Percentiles rank a stretch among this genome's conserved stretches.
phyloP scores from a whole-genome alignment of 371 early-diverging fungal genomes.

The Mucor indicus region DNA sequence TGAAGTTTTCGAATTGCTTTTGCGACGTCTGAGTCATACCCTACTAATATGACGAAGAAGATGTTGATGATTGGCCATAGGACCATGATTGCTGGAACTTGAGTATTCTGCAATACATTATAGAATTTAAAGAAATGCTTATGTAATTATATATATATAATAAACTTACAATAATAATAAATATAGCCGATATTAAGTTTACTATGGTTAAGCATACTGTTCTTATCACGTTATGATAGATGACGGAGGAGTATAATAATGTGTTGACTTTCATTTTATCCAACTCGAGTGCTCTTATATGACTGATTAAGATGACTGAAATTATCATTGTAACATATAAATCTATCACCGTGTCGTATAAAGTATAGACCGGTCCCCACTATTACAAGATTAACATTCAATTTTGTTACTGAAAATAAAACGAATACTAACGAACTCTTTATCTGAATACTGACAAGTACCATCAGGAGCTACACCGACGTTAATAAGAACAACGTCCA shows the following conservation, averaged over 20 bases:
- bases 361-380: constrained; percentile 48
- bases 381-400: constrained; percentile 3
- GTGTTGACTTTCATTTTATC: constrained; percentile 23
- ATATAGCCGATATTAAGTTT: constrained; percentile 32
- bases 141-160: no score
- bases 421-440: constrained; percentile 31
- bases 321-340: constrained; percentile 38
- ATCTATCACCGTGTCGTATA: constrained; percentile 37
- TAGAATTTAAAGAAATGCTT: no score
- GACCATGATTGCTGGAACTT: constrained; percentile 20
- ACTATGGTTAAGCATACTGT: constrained; percentile 29
- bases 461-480: constrained; percentile 7
- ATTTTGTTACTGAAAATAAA: background rate
- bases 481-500: constrained; percentile 22
- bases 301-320: constrained; percentile 22
- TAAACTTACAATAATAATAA: constrained; percentile 29
- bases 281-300: constrained; percentile 24
- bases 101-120: constrained; percentile 11
- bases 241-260: constrained; percentile 30
- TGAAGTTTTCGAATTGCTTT: constrained; percentile 22
- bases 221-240: constrained; percentile 34
- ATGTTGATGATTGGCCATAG: constrained; percentile 41
- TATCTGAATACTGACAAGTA: constrained; percentile 29
- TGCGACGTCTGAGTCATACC: constrained; percentile 43
- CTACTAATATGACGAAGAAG: constrained; percentile 30